Conservation (phyloP, 257 asterid species). For the Solanum gandarillasii region DNA sequence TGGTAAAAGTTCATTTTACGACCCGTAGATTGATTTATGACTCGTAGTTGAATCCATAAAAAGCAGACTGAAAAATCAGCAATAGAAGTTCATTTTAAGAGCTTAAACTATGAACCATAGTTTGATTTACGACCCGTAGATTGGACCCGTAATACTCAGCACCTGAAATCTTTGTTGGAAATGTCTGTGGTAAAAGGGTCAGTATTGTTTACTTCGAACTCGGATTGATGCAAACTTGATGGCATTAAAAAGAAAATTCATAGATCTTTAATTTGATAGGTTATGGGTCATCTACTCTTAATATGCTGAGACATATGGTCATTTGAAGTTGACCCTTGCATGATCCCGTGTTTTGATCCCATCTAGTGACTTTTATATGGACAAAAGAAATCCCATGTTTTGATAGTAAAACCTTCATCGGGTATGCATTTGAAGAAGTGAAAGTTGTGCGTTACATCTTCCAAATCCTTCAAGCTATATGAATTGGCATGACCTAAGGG, state of each 20-base stretch:
- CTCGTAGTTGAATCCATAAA: not conserved
- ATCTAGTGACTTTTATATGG: not conserved
- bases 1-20: not conserved
- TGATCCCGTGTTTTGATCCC: not conserved
- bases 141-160: not conserved
- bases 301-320: not conserved
- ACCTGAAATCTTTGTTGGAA: not conserved
- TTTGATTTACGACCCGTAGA: not conserved
- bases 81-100: too few relatives aligned
- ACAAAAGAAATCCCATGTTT: not conserved
- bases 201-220: not conserved
- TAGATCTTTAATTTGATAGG: not conserved
- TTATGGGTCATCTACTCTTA: too few relatives aligned
- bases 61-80: too few relatives aligned
- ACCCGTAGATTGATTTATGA: not conserved
- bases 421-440: not conserved
- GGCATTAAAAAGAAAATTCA: not conserved
- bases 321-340: not conserved
- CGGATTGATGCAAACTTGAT: not conserved
- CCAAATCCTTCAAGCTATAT: not conserved
- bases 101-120: not conserved
- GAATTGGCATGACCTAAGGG: not conserved
- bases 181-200: not conserved
- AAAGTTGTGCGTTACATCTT: not conserved
- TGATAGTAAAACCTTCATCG: not conserved